phyloP scores from a whole-genome alignment of 306 rosid genomes.

The Ammopiptanthus mongolicus region DNA sequence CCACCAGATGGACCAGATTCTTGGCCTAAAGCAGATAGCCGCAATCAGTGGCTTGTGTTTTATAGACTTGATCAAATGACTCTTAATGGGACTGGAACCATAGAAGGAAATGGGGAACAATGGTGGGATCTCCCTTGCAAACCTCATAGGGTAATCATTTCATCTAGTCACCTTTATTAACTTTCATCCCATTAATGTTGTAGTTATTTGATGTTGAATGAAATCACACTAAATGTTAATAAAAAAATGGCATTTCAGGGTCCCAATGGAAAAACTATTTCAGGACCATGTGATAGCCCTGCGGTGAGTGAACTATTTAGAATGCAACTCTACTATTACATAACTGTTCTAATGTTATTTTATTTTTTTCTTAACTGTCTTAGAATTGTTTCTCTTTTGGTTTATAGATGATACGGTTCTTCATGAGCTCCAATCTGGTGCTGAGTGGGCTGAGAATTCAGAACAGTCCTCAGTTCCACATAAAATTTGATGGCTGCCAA shows the following conservation, averaged over 20 bases:
- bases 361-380: not conserved
- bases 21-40: constrained; percentile 78
- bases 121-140: constrained; percentile 99
- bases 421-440: constrained; percentile 78
- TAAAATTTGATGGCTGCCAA: constrained; percentile 89
- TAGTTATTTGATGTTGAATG: not conserved
- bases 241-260: constrained; percentile 44
- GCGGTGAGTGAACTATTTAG: constrained; percentile 52
- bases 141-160: constrained; percentile 75
- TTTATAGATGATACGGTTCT: constrained; percentile 75
- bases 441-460: constrained; percentile 60
- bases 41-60: constrained; percentile 85
- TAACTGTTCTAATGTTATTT: not conserved
- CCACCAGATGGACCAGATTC: constrained; percentile 86
- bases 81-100: constrained; percentile 77
- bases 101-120: constrained; percentile 90
- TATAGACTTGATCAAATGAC: constrained; percentile 73
- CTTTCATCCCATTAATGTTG: not conserved
- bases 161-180: not conserved
- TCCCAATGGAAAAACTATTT: constrained; percentile 49
- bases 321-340: not conserved
- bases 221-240: constrained; percentile 6
- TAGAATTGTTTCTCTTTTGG: not conserved
- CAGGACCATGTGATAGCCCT: constrained; percentile 92
- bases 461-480: constrained; percentile 85